phyloP scores from a whole-genome alignment of 208 protist genomes.

The Wallacemonas sp. region DNA sequence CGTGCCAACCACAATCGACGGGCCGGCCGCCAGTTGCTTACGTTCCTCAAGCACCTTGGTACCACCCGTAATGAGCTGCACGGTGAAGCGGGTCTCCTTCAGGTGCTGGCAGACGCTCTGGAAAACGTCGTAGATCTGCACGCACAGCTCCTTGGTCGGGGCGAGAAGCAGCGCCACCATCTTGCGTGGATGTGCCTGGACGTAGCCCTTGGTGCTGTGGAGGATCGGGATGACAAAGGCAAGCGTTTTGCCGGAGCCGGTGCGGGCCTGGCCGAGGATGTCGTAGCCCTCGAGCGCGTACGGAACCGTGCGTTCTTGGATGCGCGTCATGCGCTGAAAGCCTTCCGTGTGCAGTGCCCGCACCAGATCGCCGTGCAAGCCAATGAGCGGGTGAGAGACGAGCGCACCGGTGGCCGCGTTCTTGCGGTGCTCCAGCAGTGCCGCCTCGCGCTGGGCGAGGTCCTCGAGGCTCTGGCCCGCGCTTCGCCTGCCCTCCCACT shows the following conservation, averaged over 20 bases:
- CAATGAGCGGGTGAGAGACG: slow-evolving; percentile 80
- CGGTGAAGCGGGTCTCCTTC: slow-evolving; percentile 37
- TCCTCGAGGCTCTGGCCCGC: not conserved
- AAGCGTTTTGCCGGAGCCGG: slow-evolving; percentile 94
- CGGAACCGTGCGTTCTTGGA: slow-evolving; percentile 95
- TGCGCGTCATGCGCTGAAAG: slow-evolving; percentile 88
- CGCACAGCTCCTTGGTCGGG: slow-evolving; percentile 93
- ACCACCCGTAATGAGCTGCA: slow-evolving; percentile 91
- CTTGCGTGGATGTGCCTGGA: slow-evolving; percentile 44
- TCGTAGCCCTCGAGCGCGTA: slow-evolving; percentile 89
- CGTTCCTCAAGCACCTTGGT: slow-evolving; percentile 87
- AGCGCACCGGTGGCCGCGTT: slow-evolving; percentile 42
- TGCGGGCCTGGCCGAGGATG: slow-evolving; percentile 91
- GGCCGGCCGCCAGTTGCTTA: slow-evolving; percentile 46
- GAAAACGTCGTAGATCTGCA: slow-evolving; percentile 91
- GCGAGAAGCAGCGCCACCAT: slow-evolving; percentile 83
- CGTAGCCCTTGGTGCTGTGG: slow-evolving; percentile 65
- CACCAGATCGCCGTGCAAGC: slow-evolving; percentile 53
- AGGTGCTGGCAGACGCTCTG: slow-evolving; percentile 79
- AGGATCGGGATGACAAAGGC: slow-evolving; percentile 95
- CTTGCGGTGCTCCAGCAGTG: slow-evolving; percentile 23
- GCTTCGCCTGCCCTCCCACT: not conserved
- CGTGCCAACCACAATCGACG: slow-evolving; percentile 83
- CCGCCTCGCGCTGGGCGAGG: slow-evolving; percentile 17
- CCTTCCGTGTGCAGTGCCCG: slow-evolving; percentile 60